A percentile compares a stretch with the other conserved stretches of the same genome.
Evolutionary conservation across 225 moss, liverwort and hornwort species (phyloP).

Genomic region (Ulota crispa): DNA sequence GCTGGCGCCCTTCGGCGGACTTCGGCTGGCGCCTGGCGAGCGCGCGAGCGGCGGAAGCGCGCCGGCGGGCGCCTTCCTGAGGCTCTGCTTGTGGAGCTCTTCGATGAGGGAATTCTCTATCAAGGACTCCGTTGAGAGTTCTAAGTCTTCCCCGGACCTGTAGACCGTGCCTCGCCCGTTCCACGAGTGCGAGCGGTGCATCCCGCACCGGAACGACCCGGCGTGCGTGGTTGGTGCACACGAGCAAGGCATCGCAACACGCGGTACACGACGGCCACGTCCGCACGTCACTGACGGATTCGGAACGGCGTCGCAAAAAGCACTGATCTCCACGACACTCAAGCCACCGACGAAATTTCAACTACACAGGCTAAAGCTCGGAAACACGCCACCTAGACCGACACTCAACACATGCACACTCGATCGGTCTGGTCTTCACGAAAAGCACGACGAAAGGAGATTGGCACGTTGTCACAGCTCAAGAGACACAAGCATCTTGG

Average conservation of each 20-base stretch:
- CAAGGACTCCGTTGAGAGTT: conserved; percentile 36
- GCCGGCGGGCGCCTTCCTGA: conserved; percentile 10
- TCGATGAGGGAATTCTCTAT: conserved; percentile 36
- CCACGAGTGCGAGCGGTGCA: conserved; percentile 61
- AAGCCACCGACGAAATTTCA: neutral
- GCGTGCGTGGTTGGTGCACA: conserved; percentile 84
- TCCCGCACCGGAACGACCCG: conserved; percentile 80
- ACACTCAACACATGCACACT: neutral
- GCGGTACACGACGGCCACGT: neutral
- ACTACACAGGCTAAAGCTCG: neutral
- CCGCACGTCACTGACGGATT: neutral
- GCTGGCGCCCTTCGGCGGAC: conserved; percentile 36
- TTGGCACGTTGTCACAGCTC: neutral
- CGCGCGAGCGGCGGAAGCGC: conserved; percentile 28
- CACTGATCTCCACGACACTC: too few relatives aligned
- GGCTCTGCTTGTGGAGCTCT: neutral
- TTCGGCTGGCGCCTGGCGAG: conserved; percentile 31
- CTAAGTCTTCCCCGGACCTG: conserved; percentile 35
- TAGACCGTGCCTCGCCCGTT: conserved; percentile 31
- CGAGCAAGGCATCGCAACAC: conserved; percentile 66
- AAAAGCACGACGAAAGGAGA: neutral
- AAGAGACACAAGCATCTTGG: neutral
- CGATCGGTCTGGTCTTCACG: neutral
- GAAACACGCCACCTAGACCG: too few relatives aligned
- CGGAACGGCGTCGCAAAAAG: neutral